These are phyloP conservation scores for Salvia splendens DNA, from an alignment of 257 asterid species.

Conservation along the genomic window DNA sequence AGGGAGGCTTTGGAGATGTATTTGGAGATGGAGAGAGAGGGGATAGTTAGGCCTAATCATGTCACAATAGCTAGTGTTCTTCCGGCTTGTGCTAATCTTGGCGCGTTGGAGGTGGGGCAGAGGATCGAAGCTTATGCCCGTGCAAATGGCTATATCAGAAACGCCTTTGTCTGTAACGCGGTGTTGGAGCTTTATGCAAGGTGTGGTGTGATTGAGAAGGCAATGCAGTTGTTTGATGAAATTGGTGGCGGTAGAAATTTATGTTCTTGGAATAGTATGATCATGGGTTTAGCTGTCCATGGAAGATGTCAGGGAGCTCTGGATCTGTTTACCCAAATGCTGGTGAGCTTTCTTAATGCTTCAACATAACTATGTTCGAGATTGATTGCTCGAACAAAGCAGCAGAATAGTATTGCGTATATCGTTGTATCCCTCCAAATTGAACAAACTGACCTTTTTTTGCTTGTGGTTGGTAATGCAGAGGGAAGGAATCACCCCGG, in stretches of 20 bases:
- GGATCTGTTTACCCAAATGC: conserved; percentile 56
- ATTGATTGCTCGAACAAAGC: not conserved
- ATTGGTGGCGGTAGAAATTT: conserved; percentile 58
- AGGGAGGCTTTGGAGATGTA: conserved; percentile 63
- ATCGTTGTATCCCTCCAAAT: not conserved
- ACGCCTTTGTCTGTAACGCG: conserved; percentile 67
- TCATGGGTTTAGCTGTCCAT: conserved; percentile 83
- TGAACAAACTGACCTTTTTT: not conserved
- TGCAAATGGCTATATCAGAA: conserved; percentile 53
- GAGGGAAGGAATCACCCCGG: conserved; percentile 60
- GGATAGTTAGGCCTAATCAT: conserved; percentile 60
- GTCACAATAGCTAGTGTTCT: conserved; percentile 89
- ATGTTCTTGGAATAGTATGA: conserved; percentile 83
- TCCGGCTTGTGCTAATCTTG: conserved; percentile 88
- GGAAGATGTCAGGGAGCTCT: conserved; percentile 71
- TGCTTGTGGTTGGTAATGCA: conserved; percentile 38
- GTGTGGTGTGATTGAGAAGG: conserved; percentile 74
- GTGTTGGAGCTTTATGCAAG: conserved; percentile 68
- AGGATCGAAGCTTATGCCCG: conserved; percentile 77
- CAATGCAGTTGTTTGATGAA: conserved; percentile 64
- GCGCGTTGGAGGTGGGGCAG: conserved; percentile 79
- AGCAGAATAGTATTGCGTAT: not conserved
- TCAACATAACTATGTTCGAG: not conserved
- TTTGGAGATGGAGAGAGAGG: conserved; percentile 64
- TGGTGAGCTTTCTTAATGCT: conserved; percentile 46